These are phyloP conservation scores for Aspergillus tanneri DNA, from an alignment of 2,329 filamentous ascomycete species.

Conservation along the genomic window DNA sequence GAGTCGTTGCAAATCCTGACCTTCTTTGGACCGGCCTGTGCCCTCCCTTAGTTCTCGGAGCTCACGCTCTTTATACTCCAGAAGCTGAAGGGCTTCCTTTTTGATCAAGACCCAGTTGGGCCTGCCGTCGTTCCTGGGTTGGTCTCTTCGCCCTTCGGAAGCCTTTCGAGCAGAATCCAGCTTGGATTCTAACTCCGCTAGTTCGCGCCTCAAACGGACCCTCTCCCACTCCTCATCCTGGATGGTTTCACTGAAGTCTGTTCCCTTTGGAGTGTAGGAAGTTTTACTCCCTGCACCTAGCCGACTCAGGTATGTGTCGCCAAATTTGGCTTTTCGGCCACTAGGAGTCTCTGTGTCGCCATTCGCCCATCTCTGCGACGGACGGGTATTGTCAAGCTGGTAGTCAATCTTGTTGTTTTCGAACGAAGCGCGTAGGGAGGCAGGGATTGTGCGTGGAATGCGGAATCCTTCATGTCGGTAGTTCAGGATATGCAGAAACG, in stretches of 20 bases:
- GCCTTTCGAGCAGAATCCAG: constrained; percentile 77
- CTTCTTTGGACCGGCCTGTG: constrained; percentile 55
- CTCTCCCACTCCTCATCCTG: constrained; percentile 96
- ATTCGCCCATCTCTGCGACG: constrained; percentile 74
- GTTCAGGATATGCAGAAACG: constrained; percentile 95
- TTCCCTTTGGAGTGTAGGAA: constrained; percentile 77
- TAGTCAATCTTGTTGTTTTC: constrained; percentile 97
- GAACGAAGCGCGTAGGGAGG: constrained; percentile 85
- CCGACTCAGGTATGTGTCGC: constrained; percentile 90
- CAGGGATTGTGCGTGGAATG: constrained; percentile 86
- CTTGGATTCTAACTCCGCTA: constrained; percentile 84
- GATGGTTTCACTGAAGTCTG: constrained; percentile 82
- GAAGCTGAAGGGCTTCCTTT: constrained; percentile 85
- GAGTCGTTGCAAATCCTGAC: constrained; percentile 72
- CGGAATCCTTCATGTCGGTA: constrained; percentile 92
- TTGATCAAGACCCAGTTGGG: constrained; percentile 89
- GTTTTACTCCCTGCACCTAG: constrained; percentile 74
- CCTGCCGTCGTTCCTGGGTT: constrained; percentile 62
- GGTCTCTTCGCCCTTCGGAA: constrained; percentile 60
- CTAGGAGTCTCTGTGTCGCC: constrained; percentile 78
- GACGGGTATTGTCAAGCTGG: constrained; percentile 74
- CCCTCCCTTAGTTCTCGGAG: constrained; percentile 69
- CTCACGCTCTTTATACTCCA: constrained; percentile 89
- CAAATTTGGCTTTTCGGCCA: constrained; percentile 93
- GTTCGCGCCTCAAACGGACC: constrained; percentile 87